phyloP scores from a whole-genome alignment of 1,139 yeast species.

The Sugiyamaella pinicola region DNA sequence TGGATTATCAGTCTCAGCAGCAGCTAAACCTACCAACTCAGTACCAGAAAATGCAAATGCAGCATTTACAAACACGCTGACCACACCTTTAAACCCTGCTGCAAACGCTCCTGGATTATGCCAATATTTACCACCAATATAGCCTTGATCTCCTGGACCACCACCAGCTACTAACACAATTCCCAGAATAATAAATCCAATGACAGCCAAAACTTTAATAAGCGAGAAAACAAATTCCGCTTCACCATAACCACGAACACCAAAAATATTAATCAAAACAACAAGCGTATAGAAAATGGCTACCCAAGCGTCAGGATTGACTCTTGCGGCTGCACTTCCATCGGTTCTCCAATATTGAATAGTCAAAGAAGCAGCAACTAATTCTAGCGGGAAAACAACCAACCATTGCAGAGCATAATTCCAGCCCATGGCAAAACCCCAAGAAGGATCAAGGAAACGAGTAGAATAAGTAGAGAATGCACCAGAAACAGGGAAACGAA shows the following conservation, averaged over 20 bases:
- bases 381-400: slow-evolving; percentile 69
- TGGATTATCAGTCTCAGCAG: slow-evolving; percentile 81
- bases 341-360: slow-evolving; percentile 63
- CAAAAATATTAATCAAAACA: slow-evolving; percentile 59
- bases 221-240: slow-evolving; percentile 64
- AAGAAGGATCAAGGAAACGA: slow-evolving; percentile 68
- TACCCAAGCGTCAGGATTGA: slow-evolving; percentile 69
- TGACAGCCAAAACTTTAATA: slow-evolving; percentile 60
- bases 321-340: slow-evolving; percentile 58
- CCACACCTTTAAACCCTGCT: slow-evolving; percentile 75
- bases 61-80: slow-evolving; percentile 77
- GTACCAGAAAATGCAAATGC: slow-evolving; percentile 88
- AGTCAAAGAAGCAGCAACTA: slow-evolving; percentile 75
- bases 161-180: slow-evolving; percentile 66
- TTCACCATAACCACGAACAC: slow-evolving; percentile 72
- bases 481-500: slow-evolving; percentile 79
- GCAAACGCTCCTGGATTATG: slow-evolving; percentile 63
- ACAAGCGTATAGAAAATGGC: slow-evolving; percentile 62
- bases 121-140: slow-evolving; percentile 66
- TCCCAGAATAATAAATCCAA: slow-evolving; percentile 65
- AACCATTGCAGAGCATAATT: slow-evolving; percentile 79
- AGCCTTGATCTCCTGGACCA: slow-evolving; percentile 63
- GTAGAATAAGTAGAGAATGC: slow-evolving; percentile 74
- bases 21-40: slow-evolving; percentile 80
- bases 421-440: slow-evolving; percentile 87